Base-by-base conservation (phyloP, 345 rosid species). In the Orychophragmus violaceus region DNA sequence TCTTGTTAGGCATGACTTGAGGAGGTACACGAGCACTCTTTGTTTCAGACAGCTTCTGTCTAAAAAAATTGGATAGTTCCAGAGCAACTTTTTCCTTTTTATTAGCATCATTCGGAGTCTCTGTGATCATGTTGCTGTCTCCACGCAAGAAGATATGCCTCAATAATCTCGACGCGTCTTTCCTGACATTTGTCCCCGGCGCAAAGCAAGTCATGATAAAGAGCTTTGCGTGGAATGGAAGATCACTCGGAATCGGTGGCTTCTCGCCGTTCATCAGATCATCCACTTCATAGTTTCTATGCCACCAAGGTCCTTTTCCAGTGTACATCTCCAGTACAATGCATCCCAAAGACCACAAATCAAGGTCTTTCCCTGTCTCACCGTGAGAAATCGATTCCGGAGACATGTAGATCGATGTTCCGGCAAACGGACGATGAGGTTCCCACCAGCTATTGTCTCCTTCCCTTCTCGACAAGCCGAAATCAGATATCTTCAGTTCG, bases 291-390 rank as follows among this genome's bases (percentile, higher is more conserved):
- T n/a, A n/a, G n/a, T n/a, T n/a, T n/a, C n/a, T n/a, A n/a, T n/a
- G n/a, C n/a, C n/a, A n/a, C n/a, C n/a, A n/a, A n/a, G n/a, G n/a
- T n/a, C n/a, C n/a, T n/a, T n/a, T n/a, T n/a, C n/a, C n/a, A n/a
- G n/a, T n/a, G n/a, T 73, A 61, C 87, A 81, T 81, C 81, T 83
- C 82, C 7, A 77, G 46, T 7, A 81, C 84, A 0, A 74, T 55
- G 32, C 84, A 84, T 0, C 87, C 88, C 13, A 84, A 67, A 1
- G 82, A 77, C 88, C 84, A 84, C 6, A 84, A 41, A 64, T 84
- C 88, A 0, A 63, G 66, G 0, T 74, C 82, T 17, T 63, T 36
- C 33, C 78, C 77, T 22, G 62, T 74, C 17, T 55, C 27, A 2
- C 64, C 65, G 5, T 52, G 69, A 6, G 22, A n/a, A n/a, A n/a